Base-by-base conservation (phyloP, 768 basidiomycete species). In the Tylopilus rubrobrunneus region DNA sequence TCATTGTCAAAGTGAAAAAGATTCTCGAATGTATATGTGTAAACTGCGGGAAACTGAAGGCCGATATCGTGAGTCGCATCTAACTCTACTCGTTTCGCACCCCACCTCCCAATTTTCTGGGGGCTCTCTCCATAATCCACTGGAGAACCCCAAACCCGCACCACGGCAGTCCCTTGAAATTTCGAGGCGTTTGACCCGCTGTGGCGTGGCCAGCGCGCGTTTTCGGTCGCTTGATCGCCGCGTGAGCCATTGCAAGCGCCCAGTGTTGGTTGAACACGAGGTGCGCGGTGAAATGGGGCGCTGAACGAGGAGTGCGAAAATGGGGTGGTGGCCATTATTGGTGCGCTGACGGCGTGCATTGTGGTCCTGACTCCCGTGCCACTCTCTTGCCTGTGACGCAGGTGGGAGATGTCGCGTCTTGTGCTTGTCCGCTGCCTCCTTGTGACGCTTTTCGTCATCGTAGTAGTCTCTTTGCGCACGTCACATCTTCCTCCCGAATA, bases 1-100 rank as follows among this genome's bases (percentile, higher is more conserved):
- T 99, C 75, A 86, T 98, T 65, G 81, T 91, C 72, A 98, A 98
- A 84, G 94, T 98, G 72, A 99, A 99, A n/a, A 98, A 99, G 81
- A 97, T 99, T 68, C 74, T 98, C 77, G 97, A 99, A 79, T 89
- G 88, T 75, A 92, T 99, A 61, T 99, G 97, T 79, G 91, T 96
- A 62, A 95, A 96, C 69, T 99, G 97, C 72, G 97, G 97, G 70
- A 95, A 90, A 74, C 81, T 98, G 62, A 98, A 97, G 80, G 92
- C 90, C 59, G 92, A 98, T 75, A 86, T 86, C 80, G 94, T 97
- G 85, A 92, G 94, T 92, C 72, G 76, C 64, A 76, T 80, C 83
- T 76, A 75, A 83, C 82, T 84, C 82, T 84, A 83, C 87, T 92
- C 87, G 87, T 89, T 92, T 90, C 84, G 88, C 76, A 76, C 81